Conservation (phyloP, 1,284 basidiomycete species). For the Austroboletus rostrupii region DNA sequence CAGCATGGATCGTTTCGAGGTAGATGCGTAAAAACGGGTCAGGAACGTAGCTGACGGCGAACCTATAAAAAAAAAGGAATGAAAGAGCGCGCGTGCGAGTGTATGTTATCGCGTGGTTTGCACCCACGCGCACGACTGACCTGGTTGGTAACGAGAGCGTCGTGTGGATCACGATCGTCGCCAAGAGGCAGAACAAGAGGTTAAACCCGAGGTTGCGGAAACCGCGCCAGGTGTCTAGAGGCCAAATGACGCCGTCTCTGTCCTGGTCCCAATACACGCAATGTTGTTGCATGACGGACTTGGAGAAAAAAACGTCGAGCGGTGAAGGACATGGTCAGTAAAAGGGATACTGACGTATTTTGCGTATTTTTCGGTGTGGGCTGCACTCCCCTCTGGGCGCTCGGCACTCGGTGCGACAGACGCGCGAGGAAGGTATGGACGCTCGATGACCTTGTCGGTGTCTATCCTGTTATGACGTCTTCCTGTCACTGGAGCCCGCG, state of each 20-base stretch:
- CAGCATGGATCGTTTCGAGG: conserved; percentile 38
- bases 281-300: conserved; percentile 41
- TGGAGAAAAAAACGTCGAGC: neutral
- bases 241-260: conserved; percentile 43
- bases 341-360: conserved; percentile 17
- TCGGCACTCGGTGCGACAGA: conserved; percentile 26
- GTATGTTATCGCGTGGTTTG: neutral
- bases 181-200: conserved; percentile 35
- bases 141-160: conserved; percentile 37
- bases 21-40: conserved; percentile 45
- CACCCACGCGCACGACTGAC: conserved; percentile 18
- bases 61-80: conserved; percentile 8
- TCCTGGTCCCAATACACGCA: conserved; percentile 42
- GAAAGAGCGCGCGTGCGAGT: neutral
- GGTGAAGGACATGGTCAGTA: neutral
- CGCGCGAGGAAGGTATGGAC: conserved; percentile 28
- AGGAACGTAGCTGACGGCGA: conserved; percentile 23
- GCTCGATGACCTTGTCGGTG: conserved; percentile 24
- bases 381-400: conserved; percentile 16
- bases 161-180: conserved; percentile 37
- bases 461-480: conserved; percentile 20
- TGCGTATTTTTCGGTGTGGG: conserved; percentile 18
- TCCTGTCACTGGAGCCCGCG: conserved; percentile 21
- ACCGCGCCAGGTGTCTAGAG: conserved; percentile 41
- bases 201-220: conserved; percentile 43